Conservation (phyloP, 2,329 filamentous ascomycete genomes). For the Thyridium curvatum region DNA sequence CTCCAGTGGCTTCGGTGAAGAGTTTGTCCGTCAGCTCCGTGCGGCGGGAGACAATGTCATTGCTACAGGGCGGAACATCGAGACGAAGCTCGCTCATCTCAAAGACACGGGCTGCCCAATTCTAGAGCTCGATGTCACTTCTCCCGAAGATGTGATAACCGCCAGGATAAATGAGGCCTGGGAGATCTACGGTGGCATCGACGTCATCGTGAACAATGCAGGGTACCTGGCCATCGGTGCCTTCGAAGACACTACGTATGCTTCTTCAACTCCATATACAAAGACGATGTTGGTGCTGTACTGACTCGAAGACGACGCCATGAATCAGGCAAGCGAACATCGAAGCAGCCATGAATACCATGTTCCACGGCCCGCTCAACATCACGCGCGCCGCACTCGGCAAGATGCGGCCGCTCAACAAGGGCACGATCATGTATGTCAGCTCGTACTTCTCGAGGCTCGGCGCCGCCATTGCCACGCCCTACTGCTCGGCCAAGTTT, state of each 20-base stretch:
- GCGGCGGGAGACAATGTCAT: constrained; percentile 31
- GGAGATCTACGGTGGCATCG: constrained; percentile 7
- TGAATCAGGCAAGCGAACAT: constrained; percentile 19
- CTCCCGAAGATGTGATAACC: constrained; percentile 10
- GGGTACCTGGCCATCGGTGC: constrained; percentile 18
- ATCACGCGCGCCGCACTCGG: constrained; percentile 26
- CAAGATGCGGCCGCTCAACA: constrained; percentile 17
- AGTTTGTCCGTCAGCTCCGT: constrained; percentile 27
- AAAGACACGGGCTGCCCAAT: constrained; percentile 22
- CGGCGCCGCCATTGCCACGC: constrained; percentile 19
- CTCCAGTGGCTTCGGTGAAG: constrained; percentile 34
- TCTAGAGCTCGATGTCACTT: constrained; percentile 19
- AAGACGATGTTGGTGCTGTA: too few relatives aligned
- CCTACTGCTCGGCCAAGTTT: constrained; percentile 24
- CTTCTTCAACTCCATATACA: too few relatives aligned
- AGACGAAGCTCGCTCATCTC: constrained; percentile 26
- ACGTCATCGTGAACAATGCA: constrained; percentile 8
- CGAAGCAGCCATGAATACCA: constrained; percentile 21
- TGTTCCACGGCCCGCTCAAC: constrained; percentile 29
- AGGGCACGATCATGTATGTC: constrained; percentile 25
- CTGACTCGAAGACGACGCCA: too few relatives aligned
- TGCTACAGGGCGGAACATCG: constrained; percentile 30
- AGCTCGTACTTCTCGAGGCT: constrained; percentile 15
- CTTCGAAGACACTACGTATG: constrained; percentile 19
- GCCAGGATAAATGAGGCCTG: constrained; percentile 12